Conservation (phyloP, 345 rosid genomes). For the Pugionium cornutum region DNA sequence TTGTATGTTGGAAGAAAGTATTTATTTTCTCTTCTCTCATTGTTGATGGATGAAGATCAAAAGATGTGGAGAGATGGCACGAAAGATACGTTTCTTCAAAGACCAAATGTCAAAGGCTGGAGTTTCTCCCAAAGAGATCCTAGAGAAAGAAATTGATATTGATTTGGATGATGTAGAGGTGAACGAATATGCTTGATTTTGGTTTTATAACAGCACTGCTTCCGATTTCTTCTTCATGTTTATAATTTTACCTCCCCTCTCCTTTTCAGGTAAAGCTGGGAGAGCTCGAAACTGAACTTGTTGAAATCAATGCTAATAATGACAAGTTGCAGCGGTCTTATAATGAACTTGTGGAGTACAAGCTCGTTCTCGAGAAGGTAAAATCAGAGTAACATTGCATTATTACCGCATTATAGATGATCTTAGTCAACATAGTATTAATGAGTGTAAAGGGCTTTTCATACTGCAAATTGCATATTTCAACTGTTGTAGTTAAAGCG, state of each 20-base stretch:
- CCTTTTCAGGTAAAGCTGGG: conserved; percentile 66
- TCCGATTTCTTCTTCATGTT: conserved; percentile 27
- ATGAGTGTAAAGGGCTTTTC: conserved; percentile 8
- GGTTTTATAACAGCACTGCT: not conserved
- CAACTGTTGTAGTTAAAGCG: not conserved
- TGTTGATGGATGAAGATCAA: conserved; percentile 59
- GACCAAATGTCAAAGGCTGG: conserved; percentile 90
- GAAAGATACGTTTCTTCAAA: conserved; percentile 84
- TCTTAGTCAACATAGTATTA: not conserved
- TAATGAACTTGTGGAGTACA: conserved; percentile 91
- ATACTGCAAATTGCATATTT: conserved; percentile 6
- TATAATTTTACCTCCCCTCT: conserved; percentile 27
- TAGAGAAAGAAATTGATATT: conserved; percentile 56
- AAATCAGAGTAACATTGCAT: not conserved
- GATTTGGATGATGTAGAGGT: conserved; percentile 96
- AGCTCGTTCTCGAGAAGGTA: conserved; percentile 86
- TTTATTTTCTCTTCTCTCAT: conserved; percentile 1
- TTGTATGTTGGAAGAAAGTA: not conserved
- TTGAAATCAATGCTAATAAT: conserved; percentile 87
- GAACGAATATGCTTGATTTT: not conserved
- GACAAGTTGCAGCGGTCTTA: conserved; percentile 77
- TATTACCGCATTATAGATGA: not conserved
- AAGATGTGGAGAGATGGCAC: conserved; percentile 93
- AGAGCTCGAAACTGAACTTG: conserved; percentile 83
- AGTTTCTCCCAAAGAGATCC: conserved; percentile 48